Percentiles rank a stretch among this genome's conserved stretches.
These are phyloP conservation scores for Oxytropis ochrocephala DNA, from an alignment of 306 rosid species.

Conservation along the genomic window DNA sequence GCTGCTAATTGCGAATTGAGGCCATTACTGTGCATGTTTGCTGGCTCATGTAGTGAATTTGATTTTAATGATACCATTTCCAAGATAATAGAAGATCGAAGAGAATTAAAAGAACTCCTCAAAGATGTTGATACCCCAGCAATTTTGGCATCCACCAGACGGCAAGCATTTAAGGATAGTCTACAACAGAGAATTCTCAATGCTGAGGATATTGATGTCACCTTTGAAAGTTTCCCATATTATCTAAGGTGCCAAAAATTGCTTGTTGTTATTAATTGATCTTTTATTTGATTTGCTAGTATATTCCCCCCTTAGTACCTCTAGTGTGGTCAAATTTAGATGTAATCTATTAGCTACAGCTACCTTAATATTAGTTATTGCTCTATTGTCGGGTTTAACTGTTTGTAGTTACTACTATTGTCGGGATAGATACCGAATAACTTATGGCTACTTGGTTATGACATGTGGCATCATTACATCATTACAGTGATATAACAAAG, in stretches of 20 bases:
- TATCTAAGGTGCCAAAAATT: slow-evolving; percentile 57
- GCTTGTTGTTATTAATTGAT: background rate
- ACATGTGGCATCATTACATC: slow-evolving; percentile 16
- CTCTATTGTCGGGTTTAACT: background rate
- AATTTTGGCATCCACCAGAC: slow-evolving; percentile 46
- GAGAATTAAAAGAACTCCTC: slow-evolving; percentile 50
- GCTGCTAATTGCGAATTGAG: slow-evolving; percentile 40
- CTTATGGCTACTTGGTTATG: slow-evolving; percentile 5
- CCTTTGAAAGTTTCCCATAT: slow-evolving; percentile 81
- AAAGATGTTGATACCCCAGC: slow-evolving; percentile 55
- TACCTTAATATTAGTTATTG: background rate
- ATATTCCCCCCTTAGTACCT: background rate
- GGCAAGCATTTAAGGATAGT: slow-evolving; percentile 65
- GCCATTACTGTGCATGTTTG: slow-evolving; percentile 57
- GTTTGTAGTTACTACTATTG: slow-evolving; percentile 2
- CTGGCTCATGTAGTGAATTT: slow-evolving; percentile 48
- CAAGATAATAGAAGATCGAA: slow-evolving; percentile 53
- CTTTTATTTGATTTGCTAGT: background rate
- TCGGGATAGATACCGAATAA: background rate
- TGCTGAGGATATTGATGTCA: slow-evolving; percentile 60
- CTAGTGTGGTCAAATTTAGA: background rate
- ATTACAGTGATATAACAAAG: slow-evolving; percentile 78
- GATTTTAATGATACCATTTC: slow-evolving; percentile 54
- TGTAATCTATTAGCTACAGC: background rate
- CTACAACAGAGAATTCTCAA: slow-evolving; percentile 60